These are phyloP conservation scores for Hamamelis virginiana DNA, from an alignment of 164 flowering plant species.

Conservation along the genomic window DNA sequence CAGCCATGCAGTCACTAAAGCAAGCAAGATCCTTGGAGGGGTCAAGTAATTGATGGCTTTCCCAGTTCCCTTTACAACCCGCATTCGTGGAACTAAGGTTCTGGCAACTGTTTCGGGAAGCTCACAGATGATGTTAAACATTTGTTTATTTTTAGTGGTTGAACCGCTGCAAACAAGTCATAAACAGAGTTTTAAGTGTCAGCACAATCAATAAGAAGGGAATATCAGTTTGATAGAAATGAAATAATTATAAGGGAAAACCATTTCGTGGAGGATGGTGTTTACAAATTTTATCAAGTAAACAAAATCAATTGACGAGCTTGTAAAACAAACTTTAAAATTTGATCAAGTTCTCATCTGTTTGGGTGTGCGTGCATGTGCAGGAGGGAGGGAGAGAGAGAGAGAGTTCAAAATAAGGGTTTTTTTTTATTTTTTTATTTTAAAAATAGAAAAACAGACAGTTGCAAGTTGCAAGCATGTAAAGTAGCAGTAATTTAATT, in stretches of 20 bases:
- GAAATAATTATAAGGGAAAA: background rate
- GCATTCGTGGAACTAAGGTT: constrained; percentile 89
- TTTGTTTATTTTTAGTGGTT: constrained; percentile 74
- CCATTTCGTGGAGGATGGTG: background rate
- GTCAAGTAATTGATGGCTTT: constrained; percentile 90
- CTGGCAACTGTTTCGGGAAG: constrained; percentile 98
- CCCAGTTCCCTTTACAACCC: constrained; percentile 87
- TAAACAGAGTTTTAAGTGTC: background rate
- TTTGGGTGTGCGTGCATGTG: background rate
- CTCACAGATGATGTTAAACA: constrained; percentile 97
- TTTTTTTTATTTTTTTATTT: too few relatives aligned
- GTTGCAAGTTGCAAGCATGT: too few relatives aligned
- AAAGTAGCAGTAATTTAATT: too few relatives aligned
- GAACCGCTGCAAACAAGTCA: constrained; percentile 65
- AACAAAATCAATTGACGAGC: background rate
- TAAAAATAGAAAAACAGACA: too few relatives aligned
- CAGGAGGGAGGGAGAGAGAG: background rate
- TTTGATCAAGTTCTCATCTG: background rate
- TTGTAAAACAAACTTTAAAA: background rate
- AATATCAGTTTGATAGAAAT: background rate
- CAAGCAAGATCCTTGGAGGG: constrained; percentile 92
- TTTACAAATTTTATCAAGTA: background rate
- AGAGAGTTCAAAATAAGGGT: background rate
- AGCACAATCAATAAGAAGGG: background rate
- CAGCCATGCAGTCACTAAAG: constrained; percentile 92